Base-by-base conservation (phyloP, 1,139 yeast species). In the Arxiozyma bovina region DNA sequence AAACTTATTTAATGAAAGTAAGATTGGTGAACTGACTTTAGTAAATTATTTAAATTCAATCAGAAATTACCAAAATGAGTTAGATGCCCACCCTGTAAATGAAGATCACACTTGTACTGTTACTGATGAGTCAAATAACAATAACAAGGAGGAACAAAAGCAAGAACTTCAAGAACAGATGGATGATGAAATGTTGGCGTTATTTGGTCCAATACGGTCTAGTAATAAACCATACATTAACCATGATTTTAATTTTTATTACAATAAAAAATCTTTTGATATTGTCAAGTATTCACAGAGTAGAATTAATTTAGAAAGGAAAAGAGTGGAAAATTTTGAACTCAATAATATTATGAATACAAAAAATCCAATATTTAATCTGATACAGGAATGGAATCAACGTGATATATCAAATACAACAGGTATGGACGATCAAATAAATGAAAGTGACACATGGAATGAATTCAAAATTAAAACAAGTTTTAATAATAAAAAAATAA, bases 21-120 rank as follows among this genome's bases (percentile, higher is more conserved):
- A 88, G 56, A 73, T 83, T 55, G 93, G 94, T 2, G 96, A 90
- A 67, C 76, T 75, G 52, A 94, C 96, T 0, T 71, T 91, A 56
- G 80, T 87, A 54, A 77, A 77, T 52, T 74, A 86, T 56, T 73
- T 82, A 47, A 77, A 73, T 18, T 12, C 53, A 48, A 15, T 34
- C 55, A 25, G 23, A 38, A 2, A 22, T 12, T 15, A 45, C 41
- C 50, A 54, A 46, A 27, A 30, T 46, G 50, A 40, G 38, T 45
- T 45, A 57, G 41, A 43, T 27, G 8, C 5, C 8, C 11, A 7
- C 30, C 8, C 30, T 27, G 2, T 27, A 27, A 27, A 27, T 27
- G 30, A 27, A 27, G 30, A 27, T 27, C 5, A 8, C 30, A 27
- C 30, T 27, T 8, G 11, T 27, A 27, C 30, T 8, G 50, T 23